Evolutionary conservation across 1,284 basidiomycete species (phyloP).

Genomic region (Puccinia novopanici): DNA sequence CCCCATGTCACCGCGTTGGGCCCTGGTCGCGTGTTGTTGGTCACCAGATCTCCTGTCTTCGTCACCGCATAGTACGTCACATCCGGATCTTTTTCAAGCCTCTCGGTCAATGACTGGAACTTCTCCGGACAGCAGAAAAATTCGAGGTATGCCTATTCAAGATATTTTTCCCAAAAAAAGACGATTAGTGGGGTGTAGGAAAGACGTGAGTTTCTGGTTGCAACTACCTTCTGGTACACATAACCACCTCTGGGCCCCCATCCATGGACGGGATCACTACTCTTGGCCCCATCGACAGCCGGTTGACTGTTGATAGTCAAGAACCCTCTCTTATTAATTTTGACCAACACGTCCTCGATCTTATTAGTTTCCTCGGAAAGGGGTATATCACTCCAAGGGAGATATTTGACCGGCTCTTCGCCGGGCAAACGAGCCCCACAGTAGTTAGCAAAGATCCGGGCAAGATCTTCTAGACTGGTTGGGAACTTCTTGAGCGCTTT

Average conservation of each 20-base stretch:
- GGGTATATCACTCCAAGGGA: slow-evolving; percentile 94
- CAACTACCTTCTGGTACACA: slow-evolving; percentile 73
- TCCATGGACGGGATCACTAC: slow-evolving; percentile 66
- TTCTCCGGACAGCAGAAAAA: slow-evolving; percentile 83
- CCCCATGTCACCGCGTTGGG: slow-evolving; percentile 99
- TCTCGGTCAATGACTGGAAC: slow-evolving; percentile 73
- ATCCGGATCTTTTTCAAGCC: slow-evolving; percentile 82
- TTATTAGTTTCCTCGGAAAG: slow-evolving; percentile 80
- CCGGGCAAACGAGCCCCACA: slow-evolving; percentile 63
- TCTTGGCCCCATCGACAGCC: slow-evolving; percentile 86
- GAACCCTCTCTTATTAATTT: slow-evolving; percentile 86
- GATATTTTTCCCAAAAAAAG: slow-evolving; percentile 57
- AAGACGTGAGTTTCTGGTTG: background rate
- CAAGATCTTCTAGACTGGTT: slow-evolving; percentile 62
- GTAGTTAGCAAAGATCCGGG: slow-evolving; percentile 62
- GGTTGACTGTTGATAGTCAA: slow-evolving; percentile 98
- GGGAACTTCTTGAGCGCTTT: slow-evolving; percentile 77
- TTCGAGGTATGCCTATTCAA: slow-evolving; percentile 84
- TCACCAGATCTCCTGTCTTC: slow-evolving; percentile 79
- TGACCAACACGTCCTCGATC: slow-evolving; percentile 76
- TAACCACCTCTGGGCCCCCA: slow-evolving; percentile 62
- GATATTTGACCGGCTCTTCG: slow-evolving; percentile 63
- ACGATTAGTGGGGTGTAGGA: background rate
- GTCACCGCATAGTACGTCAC: slow-evolving; percentile 93
- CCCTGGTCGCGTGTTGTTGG: slow-evolving; percentile 86